phyloP scores from a whole-genome alignment of 495 filamentous ascomycete genomes.

The Articulospora tetracladia region DNA sequence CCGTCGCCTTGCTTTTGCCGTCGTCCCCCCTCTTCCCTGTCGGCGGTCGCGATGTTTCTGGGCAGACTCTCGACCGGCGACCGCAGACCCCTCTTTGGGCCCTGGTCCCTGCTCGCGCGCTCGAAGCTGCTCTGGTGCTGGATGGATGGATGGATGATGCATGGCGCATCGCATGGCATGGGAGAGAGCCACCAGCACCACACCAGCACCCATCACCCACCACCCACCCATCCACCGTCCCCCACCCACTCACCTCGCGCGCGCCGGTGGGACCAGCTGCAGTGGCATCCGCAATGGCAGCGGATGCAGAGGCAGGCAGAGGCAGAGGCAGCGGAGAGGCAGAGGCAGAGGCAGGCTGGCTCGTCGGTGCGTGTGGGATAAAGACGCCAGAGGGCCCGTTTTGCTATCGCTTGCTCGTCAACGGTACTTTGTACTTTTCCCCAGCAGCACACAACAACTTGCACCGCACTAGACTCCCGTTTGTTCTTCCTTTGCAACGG shows the following conservation, averaged over 20 bases:
- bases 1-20: constrained; percentile 5
- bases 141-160: too few relatives aligned
- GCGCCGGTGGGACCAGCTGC: background rate
- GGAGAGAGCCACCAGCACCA: background rate
- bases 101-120: too few relatives aligned
- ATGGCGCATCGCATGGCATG: constrained; percentile 12
- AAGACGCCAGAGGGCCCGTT: constrained; percentile 18
- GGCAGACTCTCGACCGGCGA: too few relatives aligned
- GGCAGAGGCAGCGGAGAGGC: too few relatives aligned
- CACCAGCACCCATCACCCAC: background rate
- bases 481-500: constrained; percentile 5
- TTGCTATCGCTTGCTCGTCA: constrained; percentile 1
- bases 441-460: background rate
- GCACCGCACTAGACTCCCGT: background rate
- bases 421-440: background rate
- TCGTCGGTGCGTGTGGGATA: constrained; percentile 13
- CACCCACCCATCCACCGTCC: background rate
- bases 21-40: background rate
- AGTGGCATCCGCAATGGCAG: constrained; percentile 11
- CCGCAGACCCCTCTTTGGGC: background rate
- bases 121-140: too few relatives aligned
- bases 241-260: background rate
- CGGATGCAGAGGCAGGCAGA: background rate
- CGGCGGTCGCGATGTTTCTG: too few relatives aligned
- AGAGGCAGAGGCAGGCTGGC: too few relatives aligned